These are phyloP conservation scores for Gautieria morchelliformis DNA, from an alignment of 768 basidiomycete genomes.

Conservation along the genomic window DNA sequence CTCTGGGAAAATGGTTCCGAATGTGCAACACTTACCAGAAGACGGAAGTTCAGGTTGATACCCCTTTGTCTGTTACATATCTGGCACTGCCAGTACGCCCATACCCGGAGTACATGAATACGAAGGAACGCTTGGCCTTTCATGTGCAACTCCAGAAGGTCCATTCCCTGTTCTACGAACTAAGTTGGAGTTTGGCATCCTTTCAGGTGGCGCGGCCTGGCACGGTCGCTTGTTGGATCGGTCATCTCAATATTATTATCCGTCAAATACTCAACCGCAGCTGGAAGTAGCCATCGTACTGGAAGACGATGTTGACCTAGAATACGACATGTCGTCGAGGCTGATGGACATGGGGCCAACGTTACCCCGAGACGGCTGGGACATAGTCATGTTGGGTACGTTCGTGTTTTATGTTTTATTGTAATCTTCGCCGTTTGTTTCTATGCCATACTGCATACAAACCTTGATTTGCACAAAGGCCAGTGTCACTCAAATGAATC, in stretches of 20 bases:
- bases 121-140: neutral
- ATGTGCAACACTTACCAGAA: neutral
- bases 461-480: constrained; percentile 35
- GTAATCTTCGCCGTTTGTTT: neutral
- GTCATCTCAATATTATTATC: neutral
- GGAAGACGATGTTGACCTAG: constrained; percentile 77
- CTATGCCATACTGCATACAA: too few species aligned
- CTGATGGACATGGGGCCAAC: constrained; percentile 35
- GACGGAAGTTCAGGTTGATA: too few species aligned
- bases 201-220: neutral
- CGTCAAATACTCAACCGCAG: neutral
- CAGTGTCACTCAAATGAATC: constrained; percentile 75
- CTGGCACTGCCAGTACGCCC: neutral
- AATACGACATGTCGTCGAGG: constrained; percentile 42
- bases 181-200: neutral
- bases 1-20: neutral
- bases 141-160: neutral
- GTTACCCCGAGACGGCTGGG: constrained; percentile 52
- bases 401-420: constrained; percentile 9
- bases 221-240: constrained; percentile 2
- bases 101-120: neutral
- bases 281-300: constrained; percentile 41
- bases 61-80: neutral
- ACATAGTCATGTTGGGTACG: constrained; percentile 61
- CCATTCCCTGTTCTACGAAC: neutral